A percentile compares a stretch with the other conserved stretches of the same genome.
These are phyloP conservation scores for Venturia nashicola DNA, from an alignment of 2,329 filamentous ascomycete genomes.

Conservation along the genomic window DNA sequence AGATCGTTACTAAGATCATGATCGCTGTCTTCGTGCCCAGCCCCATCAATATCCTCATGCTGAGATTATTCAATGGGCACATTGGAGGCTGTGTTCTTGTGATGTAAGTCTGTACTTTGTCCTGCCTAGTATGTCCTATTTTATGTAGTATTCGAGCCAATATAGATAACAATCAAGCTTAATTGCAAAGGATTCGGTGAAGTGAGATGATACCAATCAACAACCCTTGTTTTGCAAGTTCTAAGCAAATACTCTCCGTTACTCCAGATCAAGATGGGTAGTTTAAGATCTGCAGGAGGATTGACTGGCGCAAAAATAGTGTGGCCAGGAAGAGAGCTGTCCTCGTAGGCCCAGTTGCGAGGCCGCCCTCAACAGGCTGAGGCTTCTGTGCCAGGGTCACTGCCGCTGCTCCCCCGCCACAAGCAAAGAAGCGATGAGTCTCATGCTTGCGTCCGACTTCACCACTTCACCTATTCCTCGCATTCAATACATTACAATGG, in stretches of 20 bases:
- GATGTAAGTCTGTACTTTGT: too few species aligned
- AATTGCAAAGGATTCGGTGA: background rate
- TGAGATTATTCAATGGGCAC: too few species aligned
- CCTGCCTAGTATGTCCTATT: too few species aligned
- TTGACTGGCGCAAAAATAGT: conserved; percentile 7
- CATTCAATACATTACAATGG: conserved; percentile 29
- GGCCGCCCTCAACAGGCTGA: conserved; percentile 27
- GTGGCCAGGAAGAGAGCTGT: conserved; percentile 4
- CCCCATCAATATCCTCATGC: too few species aligned
- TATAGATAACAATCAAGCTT: too few species aligned
- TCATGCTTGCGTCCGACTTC: background rate
- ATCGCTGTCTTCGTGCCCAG: too few species aligned
- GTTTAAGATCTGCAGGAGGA: conserved; percentile 4
- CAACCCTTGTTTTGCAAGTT: too few species aligned
- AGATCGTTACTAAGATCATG: too few species aligned
- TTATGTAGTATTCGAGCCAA: background rate
- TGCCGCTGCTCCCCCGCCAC: background rate
- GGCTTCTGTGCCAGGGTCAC: background rate
- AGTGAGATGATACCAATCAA: too few species aligned
- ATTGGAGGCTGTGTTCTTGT: too few species aligned
- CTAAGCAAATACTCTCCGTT: background rate
- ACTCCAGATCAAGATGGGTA: conserved; percentile 8
- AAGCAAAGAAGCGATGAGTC: background rate
- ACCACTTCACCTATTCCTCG: background rate
- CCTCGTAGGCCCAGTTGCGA: conserved; percentile 8